phyloP scores from a whole-genome alignment of 2,329 filamentous ascomycete genomes.

The Colletotrichum noveboracense region DNA sequence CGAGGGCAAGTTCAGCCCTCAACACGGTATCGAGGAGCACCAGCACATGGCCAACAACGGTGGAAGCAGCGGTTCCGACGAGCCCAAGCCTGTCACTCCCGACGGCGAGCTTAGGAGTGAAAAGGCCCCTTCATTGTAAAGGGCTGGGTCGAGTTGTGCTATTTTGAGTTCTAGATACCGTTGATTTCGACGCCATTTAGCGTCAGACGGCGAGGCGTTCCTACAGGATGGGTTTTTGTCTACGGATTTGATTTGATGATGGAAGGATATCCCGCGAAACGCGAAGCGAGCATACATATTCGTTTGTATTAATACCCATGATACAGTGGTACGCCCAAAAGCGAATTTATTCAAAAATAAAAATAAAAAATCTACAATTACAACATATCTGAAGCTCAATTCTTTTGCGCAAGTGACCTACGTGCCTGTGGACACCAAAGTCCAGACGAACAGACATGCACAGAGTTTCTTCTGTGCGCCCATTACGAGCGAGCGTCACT shows the following conservation, averaged over 20 bases:
- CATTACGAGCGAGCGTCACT: not conserved
- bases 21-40: conserved; percentile 77
- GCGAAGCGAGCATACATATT: conserved; percentile 12
- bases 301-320: conserved; percentile 21
- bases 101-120: conserved; percentile 15
- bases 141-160: not conserved
- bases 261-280: conserved; percentile 19
- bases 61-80: conserved; percentile 16
- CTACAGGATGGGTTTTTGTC: conserved; percentile 14
- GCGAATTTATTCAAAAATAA: not conserved
- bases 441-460: not conserved
- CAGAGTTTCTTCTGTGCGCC: not conserved
- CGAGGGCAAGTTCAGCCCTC: conserved; percentile 64
- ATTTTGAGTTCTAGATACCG: conserved; percentile 3
- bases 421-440: not conserved
- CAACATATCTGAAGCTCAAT: not conserved
- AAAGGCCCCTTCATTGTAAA: conserved; percentile 14
- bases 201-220: conserved; percentile 16
- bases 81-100: conserved; percentile 13
- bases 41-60: conserved; percentile 38
- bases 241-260: not conserved
- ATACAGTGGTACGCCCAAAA: conserved; percentile 7
- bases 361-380: not conserved
- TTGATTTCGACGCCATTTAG: not conserved
- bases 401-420: not conserved